phyloP scores from a whole-genome alignment of 768 basidiomycete species.

The Mrakia gelida region DNA sequence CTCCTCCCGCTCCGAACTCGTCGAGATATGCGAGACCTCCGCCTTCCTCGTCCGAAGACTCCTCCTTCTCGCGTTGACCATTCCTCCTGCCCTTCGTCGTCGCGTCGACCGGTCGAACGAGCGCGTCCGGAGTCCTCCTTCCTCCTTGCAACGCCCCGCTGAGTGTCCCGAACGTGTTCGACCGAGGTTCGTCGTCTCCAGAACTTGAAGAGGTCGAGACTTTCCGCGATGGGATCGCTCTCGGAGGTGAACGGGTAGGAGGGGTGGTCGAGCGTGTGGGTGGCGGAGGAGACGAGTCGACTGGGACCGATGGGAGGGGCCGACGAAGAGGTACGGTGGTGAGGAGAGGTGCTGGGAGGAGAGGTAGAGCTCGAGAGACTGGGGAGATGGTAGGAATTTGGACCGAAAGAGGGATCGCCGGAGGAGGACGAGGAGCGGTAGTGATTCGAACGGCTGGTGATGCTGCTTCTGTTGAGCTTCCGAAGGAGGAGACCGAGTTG shows the following conservation, averaged over 20 bases:
- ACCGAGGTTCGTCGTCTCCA: not conserved
- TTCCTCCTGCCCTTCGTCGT: not conserved
- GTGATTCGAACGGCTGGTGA: not conserved
- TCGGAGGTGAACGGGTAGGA: not conserved
- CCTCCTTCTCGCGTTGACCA: not conserved
- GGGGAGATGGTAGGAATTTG: not conserved
- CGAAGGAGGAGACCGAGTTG: not conserved
- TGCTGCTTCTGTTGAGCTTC: not conserved
- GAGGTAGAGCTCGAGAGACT: not conserved
- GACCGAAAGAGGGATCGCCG: not conserved
- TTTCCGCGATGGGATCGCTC: not conserved
- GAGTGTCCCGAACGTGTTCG: not conserved
- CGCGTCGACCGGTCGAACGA: not conserved
- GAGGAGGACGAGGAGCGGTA: not conserved
- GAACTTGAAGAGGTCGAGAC: not conserved
- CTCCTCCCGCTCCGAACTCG: not conserved
- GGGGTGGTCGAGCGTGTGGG: not conserved
- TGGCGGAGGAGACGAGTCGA: not conserved
- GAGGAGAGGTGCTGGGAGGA: slow-evolving; percentile 3
- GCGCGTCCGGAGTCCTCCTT: not conserved
- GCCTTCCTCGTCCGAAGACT: not conserved
- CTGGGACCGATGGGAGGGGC: not conserved
- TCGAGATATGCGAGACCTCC: slow-evolving; percentile 7
- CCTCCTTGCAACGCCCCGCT: not conserved
- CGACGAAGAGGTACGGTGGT: not conserved